A percentile compares a stretch with the other conserved stretches of the same genome.
Conservation (phyloP, 768 basidiomycete species). For the Tephrocybe sp. region DNA sequence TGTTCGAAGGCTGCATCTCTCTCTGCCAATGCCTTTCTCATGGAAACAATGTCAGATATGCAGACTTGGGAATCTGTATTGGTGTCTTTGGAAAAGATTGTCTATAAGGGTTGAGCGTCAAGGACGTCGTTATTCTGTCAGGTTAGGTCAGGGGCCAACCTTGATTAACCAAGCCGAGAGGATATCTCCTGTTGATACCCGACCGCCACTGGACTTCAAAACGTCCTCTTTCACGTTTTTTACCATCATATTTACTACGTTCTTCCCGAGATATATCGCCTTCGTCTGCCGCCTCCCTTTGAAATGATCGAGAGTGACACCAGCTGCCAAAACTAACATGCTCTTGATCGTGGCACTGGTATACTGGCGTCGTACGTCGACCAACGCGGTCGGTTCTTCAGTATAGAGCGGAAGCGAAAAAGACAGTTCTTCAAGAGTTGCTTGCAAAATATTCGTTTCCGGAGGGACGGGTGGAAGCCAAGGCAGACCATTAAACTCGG, state of each 20-base stretch:
- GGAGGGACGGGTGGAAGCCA: neutral
- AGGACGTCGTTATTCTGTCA: neutral
- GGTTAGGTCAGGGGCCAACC: neutral
- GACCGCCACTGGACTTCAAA: neutral
- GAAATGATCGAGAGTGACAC: neutral
- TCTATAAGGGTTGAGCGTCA: too few relatives aligned
- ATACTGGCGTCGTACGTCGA: neutral
- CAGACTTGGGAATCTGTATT: too few relatives aligned
- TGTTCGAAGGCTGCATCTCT: too few relatives aligned
- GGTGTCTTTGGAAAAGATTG: neutral
- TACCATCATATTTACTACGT: neutral
- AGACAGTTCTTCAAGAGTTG: neutral
- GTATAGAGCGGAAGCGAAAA: neutral
- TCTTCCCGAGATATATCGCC: neutral
- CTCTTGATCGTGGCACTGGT: neutral
- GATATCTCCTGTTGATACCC: slow-evolving; percentile 7
- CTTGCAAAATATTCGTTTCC: slow-evolving; percentile 1
- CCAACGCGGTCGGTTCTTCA: neutral
- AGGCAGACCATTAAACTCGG: neutral
- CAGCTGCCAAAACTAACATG: neutral
- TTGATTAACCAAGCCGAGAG: slow-evolving; percentile 8
- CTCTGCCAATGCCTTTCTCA: too few relatives aligned
- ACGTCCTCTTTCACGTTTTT: slow-evolving; percentile 1
- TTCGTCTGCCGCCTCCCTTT: neutral
- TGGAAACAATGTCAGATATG: too few relatives aligned